phyloP scores from a whole-genome alignment of 805 yeast species.

The Candida orba region DNA sequence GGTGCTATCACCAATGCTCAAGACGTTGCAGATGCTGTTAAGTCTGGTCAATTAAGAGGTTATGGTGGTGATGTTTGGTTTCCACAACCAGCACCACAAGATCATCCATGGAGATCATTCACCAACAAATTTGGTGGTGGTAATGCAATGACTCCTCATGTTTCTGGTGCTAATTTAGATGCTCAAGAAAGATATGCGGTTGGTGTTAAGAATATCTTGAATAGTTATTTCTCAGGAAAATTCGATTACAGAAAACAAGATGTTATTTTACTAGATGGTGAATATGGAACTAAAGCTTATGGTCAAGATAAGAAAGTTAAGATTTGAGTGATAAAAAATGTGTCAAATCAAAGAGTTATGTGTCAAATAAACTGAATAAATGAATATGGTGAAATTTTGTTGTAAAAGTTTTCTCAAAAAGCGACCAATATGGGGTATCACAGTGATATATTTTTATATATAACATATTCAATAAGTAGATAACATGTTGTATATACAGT shows the following conservation, averaged over 20 bases:
- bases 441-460: no score
- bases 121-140: constrained; percentile 62
- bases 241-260: constrained; percentile 71
- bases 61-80: constrained; percentile 85
- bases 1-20: constrained; percentile 72
- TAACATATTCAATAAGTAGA: no score
- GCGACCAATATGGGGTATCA: no score
- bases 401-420: no score
- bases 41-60: constrained; percentile 62
- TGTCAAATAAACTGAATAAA: no score
- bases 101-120: constrained; percentile 74
- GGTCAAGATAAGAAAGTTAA: constrained; percentile 41
- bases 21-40: constrained; percentile 70
- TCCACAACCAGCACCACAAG: constrained; percentile 76
- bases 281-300: constrained; percentile 67
- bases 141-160: constrained; percentile 81
- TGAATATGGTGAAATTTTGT: no score
- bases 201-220: constrained; percentile 62
- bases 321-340: no score
- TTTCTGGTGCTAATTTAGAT: constrained; percentile 73
- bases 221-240: constrained; percentile 54
- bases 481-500: no score
- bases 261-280: constrained; percentile 62
- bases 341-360: no score
- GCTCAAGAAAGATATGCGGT: constrained; percentile 70